phyloP scores from a whole-genome alignment of 345 rosid genomes.

The Cardamine occulta region DNA sequence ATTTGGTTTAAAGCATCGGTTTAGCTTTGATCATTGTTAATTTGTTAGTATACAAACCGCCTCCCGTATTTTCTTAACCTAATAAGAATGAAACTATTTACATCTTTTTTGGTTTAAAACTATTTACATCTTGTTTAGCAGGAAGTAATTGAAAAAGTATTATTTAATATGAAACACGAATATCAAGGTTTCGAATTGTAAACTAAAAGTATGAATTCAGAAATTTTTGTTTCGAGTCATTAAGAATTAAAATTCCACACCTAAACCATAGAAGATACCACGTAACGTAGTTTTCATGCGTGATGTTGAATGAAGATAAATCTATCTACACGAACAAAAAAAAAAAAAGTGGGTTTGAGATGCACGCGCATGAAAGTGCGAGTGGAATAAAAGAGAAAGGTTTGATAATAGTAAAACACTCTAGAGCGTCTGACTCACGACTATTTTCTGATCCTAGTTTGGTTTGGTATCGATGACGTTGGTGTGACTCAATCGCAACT shows the following conservation, averaged over 20 bases:
- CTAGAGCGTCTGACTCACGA: slow-evolving; percentile 50
- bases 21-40: not conserved
- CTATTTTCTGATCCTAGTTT: slow-evolving; percentile 25
- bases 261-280: slow-evolving; percentile 27
- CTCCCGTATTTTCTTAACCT: not conserved
- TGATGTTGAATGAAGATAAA: slow-evolving; percentile 26
- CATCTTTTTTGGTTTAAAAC: too few relatives aligned
- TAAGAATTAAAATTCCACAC: slow-evolving; percentile 29
- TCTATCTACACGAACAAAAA: not conserved
- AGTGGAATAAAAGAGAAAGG: not conserved
- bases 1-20: not conserved
- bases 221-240: not conserved
- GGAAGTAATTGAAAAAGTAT: not conserved
- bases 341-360: not conserved
- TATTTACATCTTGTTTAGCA: not conserved
- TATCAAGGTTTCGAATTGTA: not conserved
- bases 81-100: not conserved
- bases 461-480: slow-evolving; percentile 43
- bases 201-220: slow-evolving; percentile 28
- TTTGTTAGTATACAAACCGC: not conserved
- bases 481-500: slow-evolving; percentile 36
- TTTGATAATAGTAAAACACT: slow-evolving; percentile 41
- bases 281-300: slow-evolving; percentile 38
- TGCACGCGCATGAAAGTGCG: slow-evolving; percentile 18
- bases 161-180: not conserved